These are phyloP conservation scores for Linum lewisii DNA, from an alignment of 345 rosid genomes.

Conservation along the genomic window DNA sequence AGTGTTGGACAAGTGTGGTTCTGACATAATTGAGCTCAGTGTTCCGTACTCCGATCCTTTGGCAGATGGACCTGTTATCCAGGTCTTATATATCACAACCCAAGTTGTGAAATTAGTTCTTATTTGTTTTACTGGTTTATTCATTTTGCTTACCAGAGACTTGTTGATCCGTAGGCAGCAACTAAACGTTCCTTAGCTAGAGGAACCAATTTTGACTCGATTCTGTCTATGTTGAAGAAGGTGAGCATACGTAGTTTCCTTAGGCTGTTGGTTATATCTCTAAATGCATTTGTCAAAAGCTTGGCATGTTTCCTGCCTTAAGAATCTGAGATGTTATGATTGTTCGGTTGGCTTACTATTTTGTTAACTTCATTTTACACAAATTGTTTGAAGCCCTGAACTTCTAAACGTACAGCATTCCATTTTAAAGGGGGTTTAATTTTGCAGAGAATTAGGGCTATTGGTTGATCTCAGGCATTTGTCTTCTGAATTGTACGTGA, in stretches of 20 bases:
- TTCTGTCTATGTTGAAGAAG: constrained; percentile 66
- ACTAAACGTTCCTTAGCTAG: constrained; percentile 71
- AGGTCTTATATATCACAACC: constrained; percentile 35
- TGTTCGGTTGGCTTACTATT: neutral
- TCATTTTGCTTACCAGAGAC: constrained; percentile 5
- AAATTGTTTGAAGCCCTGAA: too few species aligned
- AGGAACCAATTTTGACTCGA: constrained; percentile 64
- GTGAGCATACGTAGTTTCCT: constrained; percentile 20
- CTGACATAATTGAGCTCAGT: constrained; percentile 78
- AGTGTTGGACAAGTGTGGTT: constrained; percentile 69
- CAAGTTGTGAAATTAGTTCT: neutral
- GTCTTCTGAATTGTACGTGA: too few species aligned
- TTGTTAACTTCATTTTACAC: neutral
- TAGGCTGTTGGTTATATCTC: neutral
- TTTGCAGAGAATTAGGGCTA: too few species aligned
- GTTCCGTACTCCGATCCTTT: constrained; percentile 88
- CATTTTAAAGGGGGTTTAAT: too few species aligned
- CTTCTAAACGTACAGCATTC: too few species aligned
- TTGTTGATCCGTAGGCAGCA: constrained; percentile 56
- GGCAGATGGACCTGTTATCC: constrained; percentile 91
- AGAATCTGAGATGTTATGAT: neutral
- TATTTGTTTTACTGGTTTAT: neutral
- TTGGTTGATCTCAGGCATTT: too few species aligned
- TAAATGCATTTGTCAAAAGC: neutral
- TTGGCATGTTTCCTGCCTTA: neutral